These are phyloP conservation scores for Penicillium sp. DNA, from an alignment of 2,329 filamentous ascomycete species.

Conservation along the genomic window DNA sequence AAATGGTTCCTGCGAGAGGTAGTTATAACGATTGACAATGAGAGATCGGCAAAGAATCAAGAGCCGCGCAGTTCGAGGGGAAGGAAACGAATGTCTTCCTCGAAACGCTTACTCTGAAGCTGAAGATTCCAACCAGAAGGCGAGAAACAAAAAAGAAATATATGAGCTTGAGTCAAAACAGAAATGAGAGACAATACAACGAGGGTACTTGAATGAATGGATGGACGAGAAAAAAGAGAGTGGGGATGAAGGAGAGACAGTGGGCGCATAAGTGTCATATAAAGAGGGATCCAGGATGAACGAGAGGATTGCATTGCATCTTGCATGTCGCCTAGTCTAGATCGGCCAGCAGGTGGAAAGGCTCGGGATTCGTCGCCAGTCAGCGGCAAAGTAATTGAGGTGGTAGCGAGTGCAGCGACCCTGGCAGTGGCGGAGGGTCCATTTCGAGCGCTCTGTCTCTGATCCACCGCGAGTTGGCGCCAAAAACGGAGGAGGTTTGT, in stretches of 20 bases:
- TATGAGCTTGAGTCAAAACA: background rate
- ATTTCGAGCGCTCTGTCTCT: background rate
- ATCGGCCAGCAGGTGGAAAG: background rate
- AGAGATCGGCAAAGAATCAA: slow-evolving; percentile 5
- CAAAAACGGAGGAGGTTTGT: background rate
- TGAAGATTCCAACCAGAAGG: slow-evolving; percentile 7
- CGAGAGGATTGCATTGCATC: slow-evolving; percentile 11
- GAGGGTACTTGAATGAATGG: background rate
- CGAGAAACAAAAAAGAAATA: slow-evolving; percentile 7
- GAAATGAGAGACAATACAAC: slow-evolving; percentile 6
- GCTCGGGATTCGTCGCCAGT: background rate
- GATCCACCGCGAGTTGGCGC: background rate
- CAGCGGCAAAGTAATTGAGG: background rate
- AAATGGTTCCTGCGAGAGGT: background rate
- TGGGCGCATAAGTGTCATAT: slow-evolving; percentile 7
- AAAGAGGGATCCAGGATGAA: slow-evolving; percentile 1
- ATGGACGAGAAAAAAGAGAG: slow-evolving; percentile 7
- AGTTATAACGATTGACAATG: slow-evolving; percentile 13
- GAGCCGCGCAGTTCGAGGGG: slow-evolving; percentile 8
- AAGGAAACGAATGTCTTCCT: slow-evolving; percentile 14
- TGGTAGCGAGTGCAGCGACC: background rate
- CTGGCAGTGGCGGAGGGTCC: background rate
- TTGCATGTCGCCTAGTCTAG: background rate
- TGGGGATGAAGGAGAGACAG: slow-evolving; percentile 5
- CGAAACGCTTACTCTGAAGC: slow-evolving; percentile 7